A percentile compares a stretch with the other conserved stretches of the same genome.
Conservation (phyloP, 495 filamentous ascomycete species). For the Lasiosphaeria miniovina region DNA sequence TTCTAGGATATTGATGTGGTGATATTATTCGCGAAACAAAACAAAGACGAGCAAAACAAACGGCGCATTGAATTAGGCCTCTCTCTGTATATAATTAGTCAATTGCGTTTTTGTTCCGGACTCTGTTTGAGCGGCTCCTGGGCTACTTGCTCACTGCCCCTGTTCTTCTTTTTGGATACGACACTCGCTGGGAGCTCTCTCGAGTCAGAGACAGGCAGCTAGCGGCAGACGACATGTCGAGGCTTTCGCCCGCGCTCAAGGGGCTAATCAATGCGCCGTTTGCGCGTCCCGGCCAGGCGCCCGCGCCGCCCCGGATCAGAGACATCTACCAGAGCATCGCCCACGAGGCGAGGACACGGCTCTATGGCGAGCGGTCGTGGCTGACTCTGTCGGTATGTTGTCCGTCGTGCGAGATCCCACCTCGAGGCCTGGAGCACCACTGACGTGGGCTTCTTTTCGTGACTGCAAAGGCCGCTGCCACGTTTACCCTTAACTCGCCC, state of each 20-base stretch:
- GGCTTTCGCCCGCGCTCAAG: constrained; percentile 64
- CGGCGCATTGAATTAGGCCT: too few species aligned
- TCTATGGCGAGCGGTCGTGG: constrained; percentile 61
- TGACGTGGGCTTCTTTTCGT: not conserved
- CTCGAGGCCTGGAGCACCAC: not conserved
- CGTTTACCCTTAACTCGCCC: constrained; percentile 39
- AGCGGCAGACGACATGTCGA: constrained; percentile 52
- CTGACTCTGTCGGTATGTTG: constrained; percentile 56
- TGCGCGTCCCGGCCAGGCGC: constrained; percentile 63
- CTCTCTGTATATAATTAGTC: too few species aligned
- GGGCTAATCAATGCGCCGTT: constrained; percentile 66
- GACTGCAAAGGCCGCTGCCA: constrained; percentile 30
- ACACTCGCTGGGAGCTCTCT: not conserved
- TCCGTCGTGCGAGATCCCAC: not conserved
- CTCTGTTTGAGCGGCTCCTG: too few species aligned
- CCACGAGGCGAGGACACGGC: constrained; percentile 48
- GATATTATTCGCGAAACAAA: not conserved
- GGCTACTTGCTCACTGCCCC: too few species aligned
- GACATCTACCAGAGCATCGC: constrained; percentile 60
- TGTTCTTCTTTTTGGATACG: too few species aligned
- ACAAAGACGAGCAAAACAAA: not conserved
- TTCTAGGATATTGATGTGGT: too few species aligned
- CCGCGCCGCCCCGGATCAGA: constrained; percentile 57
- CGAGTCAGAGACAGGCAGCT: not conserved
- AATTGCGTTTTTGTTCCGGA: too few species aligned